Evolutionary conservation across 805 yeast genomes (phyloP), one percentile per base, ranked within the genome.

Genomic region (Wickerhamiella qilinensis): DNA sequence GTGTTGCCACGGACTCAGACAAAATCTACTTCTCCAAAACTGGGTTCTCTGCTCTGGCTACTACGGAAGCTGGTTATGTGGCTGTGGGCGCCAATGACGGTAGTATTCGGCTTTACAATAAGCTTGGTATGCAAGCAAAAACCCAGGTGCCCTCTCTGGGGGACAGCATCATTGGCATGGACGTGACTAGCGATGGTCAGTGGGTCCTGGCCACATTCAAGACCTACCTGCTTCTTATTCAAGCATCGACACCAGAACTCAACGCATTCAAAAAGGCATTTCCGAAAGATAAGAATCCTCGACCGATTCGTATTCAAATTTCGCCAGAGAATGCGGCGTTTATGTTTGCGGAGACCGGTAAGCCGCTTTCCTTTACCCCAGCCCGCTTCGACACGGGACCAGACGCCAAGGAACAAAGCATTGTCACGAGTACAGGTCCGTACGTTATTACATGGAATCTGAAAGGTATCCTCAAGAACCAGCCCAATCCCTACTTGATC

Each of bases 61-160:
- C 94, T 1, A 82, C 93, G 0, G 81, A 71, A 37, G 50, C 62
- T 27, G 94, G 95, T 1, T 67, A 67, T 48, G 60, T 82, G 38
- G 94, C 88, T 0, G 78, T 80, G 19, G 88, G 86, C 2, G 73
- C 86, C 11, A 60, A 61, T 14, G 73, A 67, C 41, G 95, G 95
- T 51, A 86, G 75, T 40, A 71, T 85, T 33, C 68, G 84, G 43
- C 63, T 85, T 31, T 83, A 71, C 53, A 36, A 39, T 27, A 62
- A 69, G 42, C 51, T 83, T 12, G 94, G 94, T 12, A 65, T 70
- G 41, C 71, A 69, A 47, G 94, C 94, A 1, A 81, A 79, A 60
- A 75, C 91, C 2, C 66, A 70, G 19, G 60, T 85, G 24, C 94
- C 94, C 2, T 84, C 91, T 0, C 60, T 84, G 29, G 94, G 94